Conservation (phyloP, 2,329 filamentous ascomycete genomes). For the Phialemoniopsis sp. region DNA sequence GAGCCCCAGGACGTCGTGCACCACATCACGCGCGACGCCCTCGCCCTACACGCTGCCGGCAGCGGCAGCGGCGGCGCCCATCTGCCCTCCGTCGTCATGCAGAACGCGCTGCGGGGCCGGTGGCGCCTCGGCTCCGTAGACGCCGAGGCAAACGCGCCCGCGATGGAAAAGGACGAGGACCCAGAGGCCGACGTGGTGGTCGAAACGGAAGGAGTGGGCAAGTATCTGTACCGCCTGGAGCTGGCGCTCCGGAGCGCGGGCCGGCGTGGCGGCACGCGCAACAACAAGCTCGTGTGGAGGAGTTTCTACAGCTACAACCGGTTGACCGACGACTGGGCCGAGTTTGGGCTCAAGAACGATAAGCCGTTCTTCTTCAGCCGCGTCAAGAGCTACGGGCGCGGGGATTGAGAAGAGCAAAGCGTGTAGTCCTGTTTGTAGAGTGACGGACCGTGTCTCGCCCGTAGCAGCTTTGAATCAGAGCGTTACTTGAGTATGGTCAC, state of each 20-base stretch:
- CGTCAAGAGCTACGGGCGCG: slow-evolving; percentile 50
- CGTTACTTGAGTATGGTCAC: no score
- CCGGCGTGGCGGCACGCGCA: slow-evolving; percentile 54
- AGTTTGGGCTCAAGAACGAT: slow-evolving; percentile 65
- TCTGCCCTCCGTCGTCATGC: slow-evolving; percentile 55
- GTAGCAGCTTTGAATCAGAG: no score
- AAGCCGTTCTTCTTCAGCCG: slow-evolving; percentile 66
- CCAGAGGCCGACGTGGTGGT: slow-evolving; percentile 70
- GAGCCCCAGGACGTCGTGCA: slow-evolving; percentile 88
- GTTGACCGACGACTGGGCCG: slow-evolving; percentile 84
- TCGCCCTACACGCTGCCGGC: slow-evolving; percentile 37
- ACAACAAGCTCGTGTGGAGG: slow-evolving; percentile 86
- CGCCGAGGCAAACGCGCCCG: slow-evolving; percentile 11
- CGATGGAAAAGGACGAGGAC: slow-evolving; percentile 11
- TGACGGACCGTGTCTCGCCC: no score
- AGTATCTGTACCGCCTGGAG: slow-evolving; percentile 84
- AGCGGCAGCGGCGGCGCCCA: slow-evolving; percentile 25
- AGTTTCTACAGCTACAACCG: slow-evolving; percentile 89
- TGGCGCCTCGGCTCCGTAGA: slow-evolving; percentile 40
- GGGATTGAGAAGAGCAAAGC: no score
- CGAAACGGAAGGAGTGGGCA: slow-evolving; percentile 81
- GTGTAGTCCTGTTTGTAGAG: no score
- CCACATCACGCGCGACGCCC: slow-evolving; percentile 68
- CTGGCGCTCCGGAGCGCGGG: slow-evolving; percentile 61
- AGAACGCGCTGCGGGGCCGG: slow-evolving; percentile 57